phyloP scores from a whole-genome alignment of 202 grass and related monocot species.

The Cymbopogon flexuosus region DNA sequence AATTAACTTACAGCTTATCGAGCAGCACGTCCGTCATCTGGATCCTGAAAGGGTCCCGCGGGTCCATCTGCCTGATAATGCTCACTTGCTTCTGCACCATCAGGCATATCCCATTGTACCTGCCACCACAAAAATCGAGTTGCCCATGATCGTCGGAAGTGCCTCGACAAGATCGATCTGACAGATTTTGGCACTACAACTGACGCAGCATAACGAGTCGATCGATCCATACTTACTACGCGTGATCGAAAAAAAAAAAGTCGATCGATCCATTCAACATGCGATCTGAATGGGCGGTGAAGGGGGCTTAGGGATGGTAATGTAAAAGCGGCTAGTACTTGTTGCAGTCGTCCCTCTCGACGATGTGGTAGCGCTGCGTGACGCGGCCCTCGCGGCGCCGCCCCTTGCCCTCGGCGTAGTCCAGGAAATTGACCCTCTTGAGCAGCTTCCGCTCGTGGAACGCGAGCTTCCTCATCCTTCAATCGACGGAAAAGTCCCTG shows the following conservation, averaged over 20 bases:
- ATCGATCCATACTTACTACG: too few relatives aligned
- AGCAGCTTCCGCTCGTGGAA: conserved; percentile 69
- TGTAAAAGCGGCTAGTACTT: conserved; percentile 30
- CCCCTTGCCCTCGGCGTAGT: conserved; percentile 39
- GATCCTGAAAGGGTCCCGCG: conserved; percentile 57
- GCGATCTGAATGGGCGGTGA: neutral
- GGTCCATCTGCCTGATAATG: conserved; percentile 83
- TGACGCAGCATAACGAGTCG: neutral
- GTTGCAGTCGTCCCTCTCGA: conserved; percentile 78
- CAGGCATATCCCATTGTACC: conserved; percentile 70
- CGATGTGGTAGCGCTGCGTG: conserved; percentile 55
- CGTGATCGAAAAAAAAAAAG: neutral
- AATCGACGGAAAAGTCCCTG: neutral
- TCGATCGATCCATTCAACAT: neutral
- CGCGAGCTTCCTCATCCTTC: conserved; percentile 34
- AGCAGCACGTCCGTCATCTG: conserved; percentile 68
- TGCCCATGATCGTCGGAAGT: neutral
- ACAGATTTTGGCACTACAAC: neutral
- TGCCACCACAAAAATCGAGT: neutral
- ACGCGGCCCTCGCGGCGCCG: conserved; percentile 58
- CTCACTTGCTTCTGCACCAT: conserved; percentile 67
- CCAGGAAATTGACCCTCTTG: conserved; percentile 58
- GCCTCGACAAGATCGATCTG: neutral
- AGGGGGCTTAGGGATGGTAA: too few relatives aligned
- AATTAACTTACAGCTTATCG: conserved; percentile 56